phyloP scores from a whole-genome alignment of 2,329 filamentous ascomycete genomes.

The Fusarium sp. region DNA sequence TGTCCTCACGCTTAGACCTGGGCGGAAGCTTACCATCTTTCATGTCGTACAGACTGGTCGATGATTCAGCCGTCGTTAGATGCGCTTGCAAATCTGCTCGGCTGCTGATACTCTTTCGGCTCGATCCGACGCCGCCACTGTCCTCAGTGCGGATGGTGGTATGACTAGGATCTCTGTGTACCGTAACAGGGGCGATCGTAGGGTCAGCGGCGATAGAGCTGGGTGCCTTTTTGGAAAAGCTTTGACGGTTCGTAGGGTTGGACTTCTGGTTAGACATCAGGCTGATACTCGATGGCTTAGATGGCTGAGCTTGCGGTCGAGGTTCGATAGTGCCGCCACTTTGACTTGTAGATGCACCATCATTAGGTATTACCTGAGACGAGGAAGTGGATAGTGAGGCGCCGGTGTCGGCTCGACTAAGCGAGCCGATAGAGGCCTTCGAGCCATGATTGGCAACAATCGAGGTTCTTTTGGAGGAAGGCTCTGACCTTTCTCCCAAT shows the following conservation, averaged over 20 bases:
- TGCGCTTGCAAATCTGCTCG: slow-evolving; percentile 55
- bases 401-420: slow-evolving; percentile 55
- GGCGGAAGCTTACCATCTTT: slow-evolving; percentile 50
- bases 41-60: slow-evolving; percentile 52
- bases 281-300: slow-evolving; percentile 62
- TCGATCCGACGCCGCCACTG: slow-evolving; percentile 49
- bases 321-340: slow-evolving; percentile 51
- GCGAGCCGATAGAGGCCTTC: slow-evolving; percentile 54
- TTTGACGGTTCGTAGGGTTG: slow-evolving; percentile 51
- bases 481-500: slow-evolving; percentile 46
- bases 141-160: slow-evolving; percentile 57
- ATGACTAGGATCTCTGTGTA: slow-evolving; percentile 60
- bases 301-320: slow-evolving; percentile 55
- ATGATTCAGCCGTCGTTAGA: slow-evolving; percentile 49
- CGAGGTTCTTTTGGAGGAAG: slow-evolving; percentile 55
- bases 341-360: slow-evolving; percentile 51
- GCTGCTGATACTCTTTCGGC: slow-evolving; percentile 55
- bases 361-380: slow-evolving; percentile 46
- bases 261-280: slow-evolving; percentile 59
- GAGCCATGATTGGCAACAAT: slow-evolving; percentile 54
- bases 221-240: slow-evolving; percentile 55
- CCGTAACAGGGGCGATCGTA: slow-evolving; percentile 61
- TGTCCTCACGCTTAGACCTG: slow-evolving; percentile 55
- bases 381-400: slow-evolving; percentile 45
- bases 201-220: slow-evolving; percentile 55